Conservation (phyloP, 2,329 filamentous ascomycete species). For the Neopestalotiopsis sp. region DNA sequence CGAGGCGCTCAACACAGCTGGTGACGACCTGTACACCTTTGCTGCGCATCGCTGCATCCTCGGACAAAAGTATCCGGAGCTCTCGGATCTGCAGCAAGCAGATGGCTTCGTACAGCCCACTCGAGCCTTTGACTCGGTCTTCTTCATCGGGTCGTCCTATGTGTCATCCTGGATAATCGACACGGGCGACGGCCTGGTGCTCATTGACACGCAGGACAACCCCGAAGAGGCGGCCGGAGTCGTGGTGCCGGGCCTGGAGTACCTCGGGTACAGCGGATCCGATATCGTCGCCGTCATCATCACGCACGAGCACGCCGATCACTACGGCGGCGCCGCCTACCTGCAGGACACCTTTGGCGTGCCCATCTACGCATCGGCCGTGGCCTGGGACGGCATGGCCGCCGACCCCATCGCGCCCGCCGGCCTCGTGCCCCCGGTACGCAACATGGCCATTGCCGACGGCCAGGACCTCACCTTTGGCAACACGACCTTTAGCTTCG, state of each 20-base stretch:
- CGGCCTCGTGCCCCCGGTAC: slow-evolving; percentile 12
- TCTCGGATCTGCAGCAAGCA: not conserved
- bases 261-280: slow-evolving; percentile 26
- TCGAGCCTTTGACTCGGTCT: slow-evolving; percentile 28
- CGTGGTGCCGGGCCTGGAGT: slow-evolving; percentile 24
- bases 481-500: slow-evolving; percentile 23
- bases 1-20: slow-evolving; percentile 3
- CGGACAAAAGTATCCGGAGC: not conserved
- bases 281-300: slow-evolving; percentile 35
- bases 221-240: slow-evolving; percentile 24
- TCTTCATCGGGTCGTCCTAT: slow-evolving; percentile 27
- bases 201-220: slow-evolving; percentile 30
- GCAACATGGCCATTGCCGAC: slow-evolving; percentile 17
- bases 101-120: slow-evolving; percentile 26
- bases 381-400: slow-evolving; percentile 22
- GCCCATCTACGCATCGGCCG: slow-evolving; percentile 24
- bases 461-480: slow-evolving; percentile 28
- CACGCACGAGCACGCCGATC: slow-evolving; percentile 35
- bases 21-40: slow-evolving; percentile 1
- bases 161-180: slow-evolving; percentile 33
- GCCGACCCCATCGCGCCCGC: slow-evolving; percentile 15
- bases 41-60: slow-evolving; percentile 12
- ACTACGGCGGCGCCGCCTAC: slow-evolving; percentile 32
- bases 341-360: slow-evolving; percentile 28
- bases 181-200: slow-evolving; percentile 31